Evolutionary conservation across 2,329 filamentous ascomycete genomes (phyloP).

Genomic region (Xenosphaeropsis pyriputrescens): DNA sequence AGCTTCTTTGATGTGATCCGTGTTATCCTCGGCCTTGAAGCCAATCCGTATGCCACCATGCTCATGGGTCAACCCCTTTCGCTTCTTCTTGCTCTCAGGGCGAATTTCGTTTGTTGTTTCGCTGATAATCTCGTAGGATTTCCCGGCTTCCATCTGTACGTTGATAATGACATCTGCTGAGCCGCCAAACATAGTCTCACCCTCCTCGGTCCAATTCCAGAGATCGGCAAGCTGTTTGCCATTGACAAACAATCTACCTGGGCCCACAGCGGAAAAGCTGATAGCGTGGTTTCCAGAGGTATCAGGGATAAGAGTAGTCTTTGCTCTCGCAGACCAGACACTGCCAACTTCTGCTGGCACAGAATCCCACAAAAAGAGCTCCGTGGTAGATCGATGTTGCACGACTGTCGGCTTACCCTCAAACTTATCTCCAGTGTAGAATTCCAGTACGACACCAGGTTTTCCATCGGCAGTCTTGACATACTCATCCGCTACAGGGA

Average conservation of each 20-base stretch:
- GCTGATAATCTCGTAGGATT: slow-evolving; percentile 44
- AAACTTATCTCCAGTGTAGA: slow-evolving; percentile 49
- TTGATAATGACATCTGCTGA: slow-evolving; percentile 49
- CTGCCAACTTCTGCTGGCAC: slow-evolving; percentile 45
- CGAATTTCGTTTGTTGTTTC: slow-evolving; percentile 54
- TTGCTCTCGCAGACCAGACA: slow-evolving; percentile 49
- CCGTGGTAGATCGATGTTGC: slow-evolving; percentile 46
- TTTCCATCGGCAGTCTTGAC: slow-evolving; percentile 40
- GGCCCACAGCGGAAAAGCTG: slow-evolving; percentile 53
- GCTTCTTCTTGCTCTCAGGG: slow-evolving; percentile 42
- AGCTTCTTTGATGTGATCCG: slow-evolving; percentile 47
- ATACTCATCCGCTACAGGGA: slow-evolving; percentile 44
- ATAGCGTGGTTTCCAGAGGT: slow-evolving; percentile 48
- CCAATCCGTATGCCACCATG: slow-evolving; percentile 61
- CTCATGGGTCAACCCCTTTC: slow-evolving; percentile 41
- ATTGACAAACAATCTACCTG: slow-evolving; percentile 44
- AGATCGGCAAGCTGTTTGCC: slow-evolving; percentile 45
- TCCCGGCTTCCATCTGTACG: slow-evolving; percentile 40
- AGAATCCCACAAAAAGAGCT: slow-evolving; percentile 58
- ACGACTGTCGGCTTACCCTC: slow-evolving; percentile 38
- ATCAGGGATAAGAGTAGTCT: slow-evolving; percentile 40
- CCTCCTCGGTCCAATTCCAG: slow-evolving; percentile 56
- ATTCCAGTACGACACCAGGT: slow-evolving; percentile 47
- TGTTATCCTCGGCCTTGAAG: slow-evolving; percentile 49
- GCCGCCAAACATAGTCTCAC: slow-evolving; percentile 58